These are phyloP conservation scores for Ustilago lituana DNA, from an alignment of 1,284 basidiomycete species.

Conservation along the genomic window DNA sequence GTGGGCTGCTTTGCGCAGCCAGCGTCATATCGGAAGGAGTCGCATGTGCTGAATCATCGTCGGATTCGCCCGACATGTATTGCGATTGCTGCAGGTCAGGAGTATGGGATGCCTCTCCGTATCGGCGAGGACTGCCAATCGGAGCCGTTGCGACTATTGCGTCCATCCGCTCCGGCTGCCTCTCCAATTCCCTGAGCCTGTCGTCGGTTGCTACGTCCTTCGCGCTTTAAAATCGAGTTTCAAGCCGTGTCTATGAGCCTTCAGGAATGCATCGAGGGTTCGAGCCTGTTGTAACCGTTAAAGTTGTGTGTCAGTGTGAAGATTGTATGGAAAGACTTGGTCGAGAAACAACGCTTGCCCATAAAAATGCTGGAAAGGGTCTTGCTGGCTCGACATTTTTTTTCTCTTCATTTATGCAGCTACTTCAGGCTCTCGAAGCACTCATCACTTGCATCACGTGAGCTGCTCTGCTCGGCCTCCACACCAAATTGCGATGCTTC, in stretches of 20 bases:
- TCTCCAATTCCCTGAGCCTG: neutral
- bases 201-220: neutral
- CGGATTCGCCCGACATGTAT: slow-evolving; percentile 35
- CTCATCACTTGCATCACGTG: slow-evolving; percentile 23
- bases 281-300: too few relatives aligned
- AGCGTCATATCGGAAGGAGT: slow-evolving; percentile 33
- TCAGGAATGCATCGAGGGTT: too few relatives aligned
- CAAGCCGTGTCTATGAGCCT: too few relatives aligned
- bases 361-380: too few relatives aligned
- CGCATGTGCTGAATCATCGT: slow-evolving; percentile 40
- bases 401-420: neutral
- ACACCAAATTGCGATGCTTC: slow-evolving; percentile 25
- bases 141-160: neutral
- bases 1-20: slow-evolving; percentile 5
- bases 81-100: slow-evolving; percentile 37
- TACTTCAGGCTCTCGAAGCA: neutral
- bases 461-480: slow-evolving; percentile 32
- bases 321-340: neutral
- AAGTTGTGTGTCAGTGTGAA: neutral
- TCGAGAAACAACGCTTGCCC: slow-evolving; percentile 13
- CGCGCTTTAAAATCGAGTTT: neutral
- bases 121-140: neutral
- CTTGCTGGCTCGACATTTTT: slow-evolving; percentile 12
- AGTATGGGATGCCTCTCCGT: slow-evolving; percentile 14
- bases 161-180: slow-evolving; percentile 20